These are phyloP conservation scores for Mycena albidolilacea DNA, from an alignment of 768 basidiomycete genomes.

Conservation along the genomic window DNA sequence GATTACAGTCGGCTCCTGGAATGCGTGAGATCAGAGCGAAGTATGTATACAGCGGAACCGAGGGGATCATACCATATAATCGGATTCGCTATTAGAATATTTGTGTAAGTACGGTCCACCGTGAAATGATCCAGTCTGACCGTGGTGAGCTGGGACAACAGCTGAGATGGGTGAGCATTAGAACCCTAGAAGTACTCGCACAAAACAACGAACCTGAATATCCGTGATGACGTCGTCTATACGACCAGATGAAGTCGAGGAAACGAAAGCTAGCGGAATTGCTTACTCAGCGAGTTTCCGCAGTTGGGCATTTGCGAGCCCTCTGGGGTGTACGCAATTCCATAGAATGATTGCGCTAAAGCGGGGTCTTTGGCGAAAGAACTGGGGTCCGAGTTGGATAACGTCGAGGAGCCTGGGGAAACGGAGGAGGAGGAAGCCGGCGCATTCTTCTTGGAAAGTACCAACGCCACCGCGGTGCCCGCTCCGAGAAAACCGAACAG, in stretches of 20 bases:
- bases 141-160: conserved; percentile 89
- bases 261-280: not conserved
- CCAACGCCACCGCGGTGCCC: conserved; percentile 69
- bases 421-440: conserved; percentile 44
- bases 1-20: conserved; percentile 80
- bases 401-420: conserved; percentile 38
- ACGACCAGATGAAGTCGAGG: not conserved
- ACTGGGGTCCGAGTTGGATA: conserved; percentile 68
- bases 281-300: conserved; percentile 64
- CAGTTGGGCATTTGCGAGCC: conserved; percentile 82
- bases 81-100: conserved; percentile 69
- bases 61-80: conserved; percentile 72
- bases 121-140: conserved; percentile 48
- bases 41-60: too few species aligned
- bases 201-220: conserved; percentile 68
- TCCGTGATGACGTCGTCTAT: conserved; percentile 75
- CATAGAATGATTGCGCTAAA: conserved; percentile 85
- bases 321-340: conserved; percentile 88
- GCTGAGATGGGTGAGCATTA: conserved; percentile 54
- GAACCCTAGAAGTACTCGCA: not conserved
- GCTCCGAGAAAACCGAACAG: conserved; percentile 60
- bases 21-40: not conserved
- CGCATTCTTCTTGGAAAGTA: conserved; percentile 62
- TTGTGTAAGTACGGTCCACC: not conserved
- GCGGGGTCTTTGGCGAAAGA: conserved; percentile 79